Evolutionary conservation across 2,329 filamentous ascomycete genomes (phyloP).

Genomic region (Colletotrichum salicis): DNA sequence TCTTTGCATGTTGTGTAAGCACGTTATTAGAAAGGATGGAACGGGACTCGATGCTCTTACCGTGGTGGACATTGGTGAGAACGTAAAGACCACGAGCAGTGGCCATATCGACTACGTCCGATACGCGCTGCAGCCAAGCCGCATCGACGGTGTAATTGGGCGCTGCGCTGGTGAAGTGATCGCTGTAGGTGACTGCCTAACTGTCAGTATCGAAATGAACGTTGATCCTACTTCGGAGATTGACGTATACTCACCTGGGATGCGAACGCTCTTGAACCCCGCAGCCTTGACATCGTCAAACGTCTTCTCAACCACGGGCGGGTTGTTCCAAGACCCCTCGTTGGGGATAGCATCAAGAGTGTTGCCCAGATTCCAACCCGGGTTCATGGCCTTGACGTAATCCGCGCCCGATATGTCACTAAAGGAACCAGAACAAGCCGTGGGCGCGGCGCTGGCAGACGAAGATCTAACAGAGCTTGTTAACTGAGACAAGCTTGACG

Average conservation of each 20-base stretch:
- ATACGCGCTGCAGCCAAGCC: conserved; percentile 66
- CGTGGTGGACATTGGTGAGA: conserved; percentile 68
- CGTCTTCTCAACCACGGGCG: conserved; percentile 57
- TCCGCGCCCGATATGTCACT: conserved; percentile 55
- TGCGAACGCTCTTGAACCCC: conserved; percentile 67
- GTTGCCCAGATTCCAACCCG: conserved; percentile 71
- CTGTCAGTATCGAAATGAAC: conserved; percentile 8
- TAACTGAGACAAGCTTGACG: background rate
- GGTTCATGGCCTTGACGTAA: conserved; percentile 59
- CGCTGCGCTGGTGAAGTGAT: conserved; percentile 62
- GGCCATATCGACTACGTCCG: conserved; percentile 67
- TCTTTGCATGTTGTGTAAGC: conserved; percentile 45
- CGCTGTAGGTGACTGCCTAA: conserved; percentile 63
- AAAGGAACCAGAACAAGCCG: conserved; percentile 54
- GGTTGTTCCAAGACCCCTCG: conserved; percentile 70
- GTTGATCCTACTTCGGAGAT: no score
- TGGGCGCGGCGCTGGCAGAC: conserved; percentile 9
- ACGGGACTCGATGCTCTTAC: conserved; percentile 29
- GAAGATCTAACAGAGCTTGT: conserved; percentile 13
- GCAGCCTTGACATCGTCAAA: conserved; percentile 63
- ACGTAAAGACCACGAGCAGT: conserved; percentile 61
- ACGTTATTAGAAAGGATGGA: background rate
- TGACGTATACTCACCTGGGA: conserved; percentile 50
- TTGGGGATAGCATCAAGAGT: conserved; percentile 57
- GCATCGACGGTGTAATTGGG: conserved; percentile 65